These are phyloP conservation scores for Desmodesmus armatus DNA, from an alignment of 139 green algal species.

Conservation along the genomic window DNA sequence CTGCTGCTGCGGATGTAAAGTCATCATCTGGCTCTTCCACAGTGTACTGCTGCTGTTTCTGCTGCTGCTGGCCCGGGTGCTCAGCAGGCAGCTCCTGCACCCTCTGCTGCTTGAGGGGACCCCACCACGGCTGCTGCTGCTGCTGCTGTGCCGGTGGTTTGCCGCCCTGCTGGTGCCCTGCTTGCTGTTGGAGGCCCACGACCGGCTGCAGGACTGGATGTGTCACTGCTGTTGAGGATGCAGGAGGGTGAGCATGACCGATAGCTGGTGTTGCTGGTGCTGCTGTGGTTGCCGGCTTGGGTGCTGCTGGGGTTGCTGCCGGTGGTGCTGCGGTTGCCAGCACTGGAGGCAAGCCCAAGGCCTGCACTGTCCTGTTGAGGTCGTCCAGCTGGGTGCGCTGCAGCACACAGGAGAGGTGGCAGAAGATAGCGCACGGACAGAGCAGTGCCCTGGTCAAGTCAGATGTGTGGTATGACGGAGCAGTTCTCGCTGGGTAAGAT, in stretches of 20 bases:
- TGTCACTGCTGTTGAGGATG: not conserved
- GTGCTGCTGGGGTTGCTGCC: not conserved
- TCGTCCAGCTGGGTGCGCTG: conserved; percentile 19
- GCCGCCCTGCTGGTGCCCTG: not conserved
- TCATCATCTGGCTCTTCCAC: not conserved
- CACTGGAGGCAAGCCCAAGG: conserved; percentile 7
- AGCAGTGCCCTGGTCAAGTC: too few species aligned
- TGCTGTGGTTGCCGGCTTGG: not conserved
- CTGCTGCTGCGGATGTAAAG: not conserved
- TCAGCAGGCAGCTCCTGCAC: not conserved
- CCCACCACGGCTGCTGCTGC: not conserved
- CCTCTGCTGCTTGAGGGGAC: not conserved
- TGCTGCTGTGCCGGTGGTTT: not conserved
- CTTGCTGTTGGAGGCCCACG: not conserved
- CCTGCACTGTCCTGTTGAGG: conserved; percentile 32
- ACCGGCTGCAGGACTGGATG: not conserved
- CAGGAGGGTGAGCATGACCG: not conserved
- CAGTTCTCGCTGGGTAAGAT: too few species aligned
- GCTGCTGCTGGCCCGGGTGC: not conserved
- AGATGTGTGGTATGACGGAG: too few species aligned
- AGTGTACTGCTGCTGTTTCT: not conserved
- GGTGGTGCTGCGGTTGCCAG: not conserved
- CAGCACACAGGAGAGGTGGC: not conserved
- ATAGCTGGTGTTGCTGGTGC: not conserved
- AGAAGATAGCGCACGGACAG: too few species aligned